These are phyloP conservation scores for Tardiomyces digboiensis DNA, from an alignment of 1,139 yeast genomes.

Conservation along the genomic window DNA sequence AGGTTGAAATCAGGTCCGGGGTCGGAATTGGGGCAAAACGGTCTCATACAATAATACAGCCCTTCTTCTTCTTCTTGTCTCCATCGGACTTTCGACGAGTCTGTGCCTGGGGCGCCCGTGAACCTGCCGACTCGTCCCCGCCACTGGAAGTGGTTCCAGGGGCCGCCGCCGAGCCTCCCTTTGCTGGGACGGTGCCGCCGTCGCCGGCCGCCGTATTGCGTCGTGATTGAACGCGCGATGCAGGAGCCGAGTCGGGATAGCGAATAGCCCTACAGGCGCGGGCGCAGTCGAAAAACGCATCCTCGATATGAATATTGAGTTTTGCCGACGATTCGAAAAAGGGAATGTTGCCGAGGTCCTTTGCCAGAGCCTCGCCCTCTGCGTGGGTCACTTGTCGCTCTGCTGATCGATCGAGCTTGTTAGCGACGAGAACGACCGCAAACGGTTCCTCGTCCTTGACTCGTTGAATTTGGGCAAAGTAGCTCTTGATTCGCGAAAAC, in stretches of 20 bases:
- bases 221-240: not conserved
- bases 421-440: constrained; percentile 84
- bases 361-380: constrained; percentile 75
- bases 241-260: constrained; percentile 8
- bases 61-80: not conserved
- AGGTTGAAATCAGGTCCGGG: no score
- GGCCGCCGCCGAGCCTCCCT: not conserved
- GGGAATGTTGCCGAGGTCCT: constrained; percentile 78
- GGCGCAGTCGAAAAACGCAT: constrained; percentile 83
- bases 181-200: not conserved
- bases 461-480: constrained; percentile 81
- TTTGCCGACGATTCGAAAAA: constrained; percentile 91
- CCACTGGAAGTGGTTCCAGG: not conserved
- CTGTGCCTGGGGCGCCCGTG: not conserved
- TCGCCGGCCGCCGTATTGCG: not conserved
- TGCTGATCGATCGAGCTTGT: constrained; percentile 64
- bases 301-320: constrained; percentile 82
- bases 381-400: constrained; percentile 70
- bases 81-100: not conserved
- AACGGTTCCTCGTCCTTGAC: constrained; percentile 56
- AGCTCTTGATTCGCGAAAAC: constrained; percentile 67
- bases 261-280: constrained; percentile 52
- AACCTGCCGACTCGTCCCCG: no score
- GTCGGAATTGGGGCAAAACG: no score
- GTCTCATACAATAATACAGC: not conserved